Evolutionary conservation across 164 flowering plant species (phyloP), one percentile per base, ranked within the genome.

Genomic region (Magnolia officinalis): DNA sequence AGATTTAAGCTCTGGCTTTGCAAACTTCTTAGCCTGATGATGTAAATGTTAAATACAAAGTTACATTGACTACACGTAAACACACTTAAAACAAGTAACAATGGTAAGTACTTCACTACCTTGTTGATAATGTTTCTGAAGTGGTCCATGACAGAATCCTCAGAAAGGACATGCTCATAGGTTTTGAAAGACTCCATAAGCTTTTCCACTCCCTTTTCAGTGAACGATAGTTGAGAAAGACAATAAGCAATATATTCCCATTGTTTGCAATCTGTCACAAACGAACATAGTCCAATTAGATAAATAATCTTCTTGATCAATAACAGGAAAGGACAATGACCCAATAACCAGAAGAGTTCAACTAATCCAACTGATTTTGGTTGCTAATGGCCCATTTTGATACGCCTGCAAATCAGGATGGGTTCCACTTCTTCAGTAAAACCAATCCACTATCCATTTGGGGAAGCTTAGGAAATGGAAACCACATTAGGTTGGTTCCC

Each of bases 181-280:
- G 79, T 76, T 80, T 96, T 96, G 74, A 94, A 94, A 23, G 85
- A 88, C 63, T 96, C 99, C 52, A 94, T 91, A 55, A 96, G 90
- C 89, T 88, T 94, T 82, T 83, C 94, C 77, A 91, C 87, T 77
- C 98, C 98, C 83, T 88, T 94, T 79, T 96, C 99, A 74, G 98
- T 94, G 83, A 91, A 92, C 31, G 96, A 75, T 77, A 96, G 85
- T 86, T 91, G 98, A 80, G 99, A 92, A 58, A 96, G 95, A 79
- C 97, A 96, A 81, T 94, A 94, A 29, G 99, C 86, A 72, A 96
- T 87, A 74, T 81, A 83, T 81, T 94, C 95, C 97, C 98, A 96
- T 63, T 94, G 98, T 79, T 82, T 90, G 61, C 73, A 26, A 88
- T 94, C 99, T 96, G 95, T 86, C 86, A 31, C 64, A 82, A 71